Evolutionary conservation across 441 rosid genomes (phyloP), one percentile per base, ranked within the genome.

Genomic region (Pelargonium fulgidum): DNA sequence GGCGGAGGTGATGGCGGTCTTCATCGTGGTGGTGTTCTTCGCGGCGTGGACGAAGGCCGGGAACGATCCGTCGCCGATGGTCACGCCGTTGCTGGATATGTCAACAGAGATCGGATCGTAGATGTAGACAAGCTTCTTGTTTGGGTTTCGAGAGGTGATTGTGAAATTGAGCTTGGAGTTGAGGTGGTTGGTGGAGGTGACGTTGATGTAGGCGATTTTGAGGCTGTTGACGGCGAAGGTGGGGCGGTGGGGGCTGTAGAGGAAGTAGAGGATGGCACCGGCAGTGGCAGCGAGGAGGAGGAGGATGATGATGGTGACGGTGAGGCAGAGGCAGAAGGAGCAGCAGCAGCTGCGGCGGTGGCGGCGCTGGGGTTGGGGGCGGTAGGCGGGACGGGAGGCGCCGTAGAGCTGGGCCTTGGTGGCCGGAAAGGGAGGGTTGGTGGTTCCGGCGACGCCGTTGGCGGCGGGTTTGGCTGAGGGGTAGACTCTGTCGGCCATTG

Each of bases 231-330:
- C 84, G 58, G 85, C 20, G 86, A 91, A 94, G 67, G 76, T 63
- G 0, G 97, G 99, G 41, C 84, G 89, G 65, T 87, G 92, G 13
- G 99, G 99, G 48, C 89, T 88, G 89, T 93, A 93, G 63, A 91
- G 76, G 65, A 77, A 66, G 86, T 89, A 94, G 3, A 89, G 7
- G 65, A 81, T 67, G 26, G 79, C 84, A 2, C 52, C 52, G 52
- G 52, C 52, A 13, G 50, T 45, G 50, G 50, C 50, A 2, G 85
- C 83, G 4, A 87, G 88, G 54, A 76, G 16, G 76, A 76, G 87
- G 63, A 68, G 77, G 66, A 84, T 81, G 82, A 89, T 11, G 78
- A 94, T 62, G 68, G 92, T 6, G 67, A 75, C 7, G 74, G 84
- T 17, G 45, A 86, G 83, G 66, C 79, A 61, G 91, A 95, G 92